phyloP scores from a whole-genome alignment of 2,329 filamentous ascomycete species.

The Berkeleyomyces basicola region DNA sequence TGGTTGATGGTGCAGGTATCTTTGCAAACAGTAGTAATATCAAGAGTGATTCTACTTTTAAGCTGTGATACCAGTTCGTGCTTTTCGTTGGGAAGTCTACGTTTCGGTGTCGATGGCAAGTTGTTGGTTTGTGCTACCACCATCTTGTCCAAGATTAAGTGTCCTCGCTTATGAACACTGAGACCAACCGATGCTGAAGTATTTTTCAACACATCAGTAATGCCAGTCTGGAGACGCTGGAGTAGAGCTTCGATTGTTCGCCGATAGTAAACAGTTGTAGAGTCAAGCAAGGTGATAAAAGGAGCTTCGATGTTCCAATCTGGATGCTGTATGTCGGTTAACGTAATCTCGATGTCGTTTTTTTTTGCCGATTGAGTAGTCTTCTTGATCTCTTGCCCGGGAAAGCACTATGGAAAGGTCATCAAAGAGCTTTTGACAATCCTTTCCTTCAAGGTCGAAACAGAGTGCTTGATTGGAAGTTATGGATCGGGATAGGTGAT shows the following conservation, averaged over 20 bases:
- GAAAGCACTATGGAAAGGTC: conserved; percentile 24
- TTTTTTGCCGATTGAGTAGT: conserved; percentile 26
- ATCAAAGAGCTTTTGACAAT: conserved; percentile 29
- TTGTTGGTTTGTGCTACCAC: conserved; percentile 25
- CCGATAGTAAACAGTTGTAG: conserved; percentile 26
- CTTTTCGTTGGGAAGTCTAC: conserved; percentile 18
- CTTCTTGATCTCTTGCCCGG: conserved; percentile 25
- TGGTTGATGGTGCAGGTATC: conserved; percentile 31
- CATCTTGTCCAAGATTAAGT: conserved; percentile 34
- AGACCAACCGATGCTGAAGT: conserved; percentile 31
- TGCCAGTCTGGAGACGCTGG: conserved; percentile 34
- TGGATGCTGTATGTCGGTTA: conserved; percentile 29
- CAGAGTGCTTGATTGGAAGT: conserved; percentile 30
- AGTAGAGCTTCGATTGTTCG: conserved; percentile 32
- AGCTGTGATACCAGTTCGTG: conserved; percentile 26
- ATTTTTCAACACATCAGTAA: conserved; percentile 31
- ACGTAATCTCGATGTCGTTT: conserved; percentile 32
- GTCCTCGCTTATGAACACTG: conserved; percentile 34
- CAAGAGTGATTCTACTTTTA: conserved; percentile 28
- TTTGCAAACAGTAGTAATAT: conserved; percentile 33
- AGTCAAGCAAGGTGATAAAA: conserved; percentile 27
- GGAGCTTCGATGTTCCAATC: conserved; percentile 32
- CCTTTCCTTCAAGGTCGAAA: conserved; percentile 24
- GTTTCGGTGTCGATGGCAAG: conserved; percentile 19
- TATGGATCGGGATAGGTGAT: conserved; percentile 27